phyloP scores from a whole-genome alignment of 345 rosid genomes.

The Toxicodendron radicans region DNA sequence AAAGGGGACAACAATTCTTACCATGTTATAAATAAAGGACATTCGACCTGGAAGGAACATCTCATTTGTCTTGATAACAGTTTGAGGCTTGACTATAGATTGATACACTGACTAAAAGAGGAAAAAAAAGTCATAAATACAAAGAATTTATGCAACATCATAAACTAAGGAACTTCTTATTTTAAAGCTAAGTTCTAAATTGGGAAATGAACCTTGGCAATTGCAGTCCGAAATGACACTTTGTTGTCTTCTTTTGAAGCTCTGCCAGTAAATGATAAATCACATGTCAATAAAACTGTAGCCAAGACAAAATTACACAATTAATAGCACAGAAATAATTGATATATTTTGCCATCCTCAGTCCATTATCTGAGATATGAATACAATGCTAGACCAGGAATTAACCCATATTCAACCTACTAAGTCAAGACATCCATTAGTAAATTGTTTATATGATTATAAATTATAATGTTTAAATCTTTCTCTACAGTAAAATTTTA shows the following conservation, averaged over 20 bases:
- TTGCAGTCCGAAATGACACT: constrained; percentile 76
- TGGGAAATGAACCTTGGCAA: constrained; percentile 62
- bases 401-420: background rate
- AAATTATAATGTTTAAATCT: background rate
- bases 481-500: background rate
- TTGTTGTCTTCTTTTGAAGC: constrained; percentile 72
- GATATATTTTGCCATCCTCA: background rate
- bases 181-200: background rate
- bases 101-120: constrained; percentile 78
- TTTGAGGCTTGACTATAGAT: constrained; percentile 91
- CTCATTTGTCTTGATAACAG: constrained; percentile 81
- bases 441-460: background rate
- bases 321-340: background rate
- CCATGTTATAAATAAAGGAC: constrained; percentile 84
- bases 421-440: background rate
- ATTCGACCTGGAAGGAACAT: constrained; percentile 97
- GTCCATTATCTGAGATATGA: background rate
- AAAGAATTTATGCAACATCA: constrained; percentile 9
- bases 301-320: background rate
- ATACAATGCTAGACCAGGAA: background rate
- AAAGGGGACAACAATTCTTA: constrained; percentile 22
- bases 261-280: constrained; percentile 32
- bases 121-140: constrained; percentile 15
- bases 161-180: background rate
- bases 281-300: background rate